Base-by-base conservation (phyloP, 2,329 filamentous ascomycete genomes). In the Venturia oleaginea region DNA sequence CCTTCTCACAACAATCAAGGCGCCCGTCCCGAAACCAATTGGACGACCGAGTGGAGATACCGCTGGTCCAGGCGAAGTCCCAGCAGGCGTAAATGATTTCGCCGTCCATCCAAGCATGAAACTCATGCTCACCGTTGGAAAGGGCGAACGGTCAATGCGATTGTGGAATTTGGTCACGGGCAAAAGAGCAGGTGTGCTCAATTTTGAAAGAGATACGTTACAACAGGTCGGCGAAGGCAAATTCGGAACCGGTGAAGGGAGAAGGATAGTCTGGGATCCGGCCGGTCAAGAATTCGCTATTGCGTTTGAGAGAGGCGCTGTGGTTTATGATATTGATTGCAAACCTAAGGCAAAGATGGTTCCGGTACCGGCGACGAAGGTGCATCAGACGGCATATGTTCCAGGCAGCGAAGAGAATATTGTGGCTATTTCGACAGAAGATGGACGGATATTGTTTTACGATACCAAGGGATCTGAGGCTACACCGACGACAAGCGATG, bases 161-260 rank as follows among this genome's bases (percentile, higher is more conserved):
- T 76, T 97, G 68, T 99, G 94, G 94, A 97, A 99, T 72, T 76
- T 99, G 68, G 92, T 97, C 68, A 97, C 93, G 2, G 94, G 92
- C 19, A 96, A 93, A 79, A 97, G 96, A 78, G 92, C 92, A 0
- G 91, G 92, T 37, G 92, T 96, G 62, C 78, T 99, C 69, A 94
- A 90, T 73, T 97, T 97, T 74, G 84, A 84, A 68, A 82, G 84
- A 65, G 84, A 87, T 0, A 82, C 94, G 70, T 79, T 97, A 62
- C 80, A 84, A 55, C 86, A 89, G 69, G 84, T 89, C 13, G 91
- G 90, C 57, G 91, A 96, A 78, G 84, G 86, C 54, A 86, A 85
- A 74, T 87, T 88, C 74, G 85, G 86, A 55, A 87, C 86, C 55
- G 92, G 93, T 15, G 94, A 97, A 73, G 93, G 92, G 4, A 81